Evolutionary conservation across 768 basidiomycete species (phyloP).

Genomic region (Cystobasidium ongulense): DNA sequence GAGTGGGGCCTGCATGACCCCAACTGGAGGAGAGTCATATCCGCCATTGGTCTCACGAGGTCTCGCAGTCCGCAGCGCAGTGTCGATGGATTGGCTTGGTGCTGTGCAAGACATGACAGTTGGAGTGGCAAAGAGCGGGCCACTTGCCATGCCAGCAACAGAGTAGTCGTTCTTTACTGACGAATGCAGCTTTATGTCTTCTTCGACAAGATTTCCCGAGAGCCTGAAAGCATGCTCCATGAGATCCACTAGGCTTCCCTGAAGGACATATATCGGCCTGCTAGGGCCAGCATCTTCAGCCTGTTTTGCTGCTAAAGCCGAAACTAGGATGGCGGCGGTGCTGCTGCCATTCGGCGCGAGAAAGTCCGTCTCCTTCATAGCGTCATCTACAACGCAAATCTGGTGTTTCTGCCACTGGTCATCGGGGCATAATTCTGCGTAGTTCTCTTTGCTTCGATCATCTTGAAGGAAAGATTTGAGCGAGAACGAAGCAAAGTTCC

Average conservation of each 20-base stretch:
- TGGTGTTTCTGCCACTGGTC: not conserved
- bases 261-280: not conserved
- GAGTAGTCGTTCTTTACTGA: not conserved
- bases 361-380: constrained; percentile 11
- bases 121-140: not conserved
- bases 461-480: constrained; percentile 35
- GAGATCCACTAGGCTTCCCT: not conserved
- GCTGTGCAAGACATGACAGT: not conserved
- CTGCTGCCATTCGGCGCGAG: not conserved
- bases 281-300: not conserved
- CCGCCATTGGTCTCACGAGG: not conserved
- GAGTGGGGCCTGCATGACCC: not conserved
- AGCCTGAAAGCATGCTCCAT: not conserved
- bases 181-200: not conserved
- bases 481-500: constrained; percentile 25
- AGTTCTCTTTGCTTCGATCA: constrained; percentile 25
- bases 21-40: not conserved
- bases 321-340: not conserved
- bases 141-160: not conserved
- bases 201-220: not conserved
- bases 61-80: not conserved
- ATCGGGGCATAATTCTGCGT: not conserved
- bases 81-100: too few species aligned
- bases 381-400: constrained; percentile 26
- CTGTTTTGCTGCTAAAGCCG: constrained; percentile 5